Conservation (phyloP, 1,284 basidiomycete genomes). For the Binderoboletus segoi region DNA sequence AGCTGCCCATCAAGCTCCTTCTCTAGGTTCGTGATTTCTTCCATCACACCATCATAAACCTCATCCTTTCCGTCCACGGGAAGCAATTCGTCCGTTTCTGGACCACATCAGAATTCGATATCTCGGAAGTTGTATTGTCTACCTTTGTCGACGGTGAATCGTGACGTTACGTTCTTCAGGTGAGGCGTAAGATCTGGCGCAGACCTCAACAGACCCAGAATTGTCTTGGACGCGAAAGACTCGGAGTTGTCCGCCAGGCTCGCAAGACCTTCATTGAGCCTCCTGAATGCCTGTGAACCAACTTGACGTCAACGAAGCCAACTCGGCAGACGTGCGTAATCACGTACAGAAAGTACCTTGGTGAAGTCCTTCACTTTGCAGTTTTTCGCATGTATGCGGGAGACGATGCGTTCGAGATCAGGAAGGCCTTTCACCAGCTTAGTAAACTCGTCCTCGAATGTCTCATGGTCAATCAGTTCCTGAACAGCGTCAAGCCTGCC, state of each 20-base stretch:
- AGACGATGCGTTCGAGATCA: conserved; percentile 92
- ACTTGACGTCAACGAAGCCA: conserved; percentile 5
- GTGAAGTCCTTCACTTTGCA: conserved; percentile 86
- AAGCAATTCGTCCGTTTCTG: conserved; percentile 66
- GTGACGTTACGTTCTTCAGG: conserved; percentile 71
- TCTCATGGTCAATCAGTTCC: conserved; percentile 78
- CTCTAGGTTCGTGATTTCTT: conserved; percentile 72
- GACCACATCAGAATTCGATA: conserved; percentile 13
- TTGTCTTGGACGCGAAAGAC: conserved; percentile 74
- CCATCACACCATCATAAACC: conserved; percentile 76
- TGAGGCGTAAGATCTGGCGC: conserved; percentile 78
- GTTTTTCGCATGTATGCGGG: conserved; percentile 90
- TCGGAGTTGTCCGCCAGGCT: conserved; percentile 68
- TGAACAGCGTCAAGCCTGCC: conserved; percentile 87
- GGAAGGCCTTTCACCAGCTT: conserved; percentile 80
- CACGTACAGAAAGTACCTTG: conserved; percentile 72
- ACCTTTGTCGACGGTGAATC: conserved; percentile 72
- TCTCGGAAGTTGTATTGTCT: conserved; percentile 13
- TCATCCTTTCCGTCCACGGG: conserved; percentile 84
- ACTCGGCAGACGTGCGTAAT: neutral
- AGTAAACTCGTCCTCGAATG: conserved; percentile 76
- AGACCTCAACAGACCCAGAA: conserved; percentile 74
- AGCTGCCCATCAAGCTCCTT: conserved; percentile 68
- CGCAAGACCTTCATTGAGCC: conserved; percentile 66
- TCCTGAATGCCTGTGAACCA: conserved; percentile 67